Conservation (phyloP, 352 stramenopile genomes). For the Albugo laibachii region DNA sequence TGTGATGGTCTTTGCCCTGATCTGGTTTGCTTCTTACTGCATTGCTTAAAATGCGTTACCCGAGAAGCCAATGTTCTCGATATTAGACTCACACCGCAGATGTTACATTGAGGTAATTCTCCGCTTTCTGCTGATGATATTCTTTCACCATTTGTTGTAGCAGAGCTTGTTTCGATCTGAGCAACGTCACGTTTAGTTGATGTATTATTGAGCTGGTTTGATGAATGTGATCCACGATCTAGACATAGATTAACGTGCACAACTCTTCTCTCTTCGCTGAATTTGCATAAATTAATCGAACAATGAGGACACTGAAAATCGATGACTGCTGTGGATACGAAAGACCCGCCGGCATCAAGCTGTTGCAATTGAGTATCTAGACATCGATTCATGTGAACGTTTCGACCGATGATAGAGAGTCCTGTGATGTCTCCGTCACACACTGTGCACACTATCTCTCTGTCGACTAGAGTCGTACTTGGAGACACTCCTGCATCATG, state of each 20-base stretch:
- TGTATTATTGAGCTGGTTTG: neutral
- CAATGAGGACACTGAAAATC: constrained; percentile 35
- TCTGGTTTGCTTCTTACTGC: too few relatives aligned
- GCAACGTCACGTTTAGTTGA: neutral
- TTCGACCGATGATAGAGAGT: constrained; percentile 23
- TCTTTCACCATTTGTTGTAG: neutral
- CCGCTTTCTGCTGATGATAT: neutral
- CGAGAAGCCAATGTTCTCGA: constrained; percentile 16
- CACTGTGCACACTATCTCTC: constrained; percentile 16
- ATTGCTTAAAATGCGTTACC: constrained; percentile 54
- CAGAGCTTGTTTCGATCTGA: neutral
- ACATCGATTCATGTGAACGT: constrained; percentile 56
- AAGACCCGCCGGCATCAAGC: neutral
- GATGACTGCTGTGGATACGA: constrained; percentile 3
- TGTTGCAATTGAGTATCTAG: constrained; percentile 17
- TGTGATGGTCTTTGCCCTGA: too few relatives aligned
- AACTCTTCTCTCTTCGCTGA: constrained; percentile 34
- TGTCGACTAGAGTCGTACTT: neutral
- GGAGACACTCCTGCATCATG: too few relatives aligned
- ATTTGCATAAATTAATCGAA: constrained; percentile 29
- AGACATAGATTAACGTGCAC: constrained; percentile 56
- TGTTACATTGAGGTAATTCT: constrained; percentile 33
- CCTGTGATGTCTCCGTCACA: constrained; percentile 36
- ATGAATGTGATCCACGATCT: constrained; percentile 12
- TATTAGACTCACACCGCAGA: constrained; percentile 34